A percentile compares a stretch with the other conserved stretches of the same genome.
phyloP scores from a whole-genome alignment of 768 basidiomycete genomes.

The Terana coerulea region DNA sequence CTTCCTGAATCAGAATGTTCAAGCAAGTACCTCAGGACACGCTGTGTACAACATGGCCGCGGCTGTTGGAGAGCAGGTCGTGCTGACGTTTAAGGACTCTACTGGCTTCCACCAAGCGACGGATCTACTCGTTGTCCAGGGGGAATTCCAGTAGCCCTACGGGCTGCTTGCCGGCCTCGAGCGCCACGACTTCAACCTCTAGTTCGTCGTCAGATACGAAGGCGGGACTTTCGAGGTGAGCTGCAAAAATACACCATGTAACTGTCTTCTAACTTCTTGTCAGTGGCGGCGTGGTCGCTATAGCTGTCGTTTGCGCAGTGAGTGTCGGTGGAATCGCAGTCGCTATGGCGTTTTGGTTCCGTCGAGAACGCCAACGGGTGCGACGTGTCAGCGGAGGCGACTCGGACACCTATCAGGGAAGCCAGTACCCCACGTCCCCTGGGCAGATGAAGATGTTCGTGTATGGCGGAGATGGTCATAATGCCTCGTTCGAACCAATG shows the following conservation, averaged over 20 bases:
- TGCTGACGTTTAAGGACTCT: constrained; percentile 43
- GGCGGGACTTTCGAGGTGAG: constrained; percentile 12
- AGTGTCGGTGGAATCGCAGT: constrained; percentile 37
- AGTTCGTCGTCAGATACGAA: constrained; percentile 10
- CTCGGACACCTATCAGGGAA: background rate
- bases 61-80: constrained; percentile 32
- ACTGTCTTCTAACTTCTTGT: background rate
- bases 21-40: constrained; percentile 27
- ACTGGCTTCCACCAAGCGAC: constrained; percentile 38
- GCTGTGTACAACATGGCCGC: constrained; percentile 43
- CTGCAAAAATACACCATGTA: background rate
- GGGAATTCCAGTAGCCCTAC: constrained; percentile 21
- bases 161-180: constrained; percentile 22
- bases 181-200: constrained; percentile 20
- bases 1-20: constrained; percentile 18
- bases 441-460: background rate
- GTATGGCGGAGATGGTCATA: no score
- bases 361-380: constrained; percentile 34
- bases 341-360: constrained; percentile 40
- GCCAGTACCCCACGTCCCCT: background rate
- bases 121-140: constrained; percentile 38
- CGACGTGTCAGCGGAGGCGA: constrained; percentile 20
- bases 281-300: constrained; percentile 45
- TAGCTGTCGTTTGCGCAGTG: constrained; percentile 35
- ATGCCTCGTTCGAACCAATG: no score